phyloP scores from a whole-genome alignment of 805 yeast species.

The Scheffersomyces ergatensis region DNA sequence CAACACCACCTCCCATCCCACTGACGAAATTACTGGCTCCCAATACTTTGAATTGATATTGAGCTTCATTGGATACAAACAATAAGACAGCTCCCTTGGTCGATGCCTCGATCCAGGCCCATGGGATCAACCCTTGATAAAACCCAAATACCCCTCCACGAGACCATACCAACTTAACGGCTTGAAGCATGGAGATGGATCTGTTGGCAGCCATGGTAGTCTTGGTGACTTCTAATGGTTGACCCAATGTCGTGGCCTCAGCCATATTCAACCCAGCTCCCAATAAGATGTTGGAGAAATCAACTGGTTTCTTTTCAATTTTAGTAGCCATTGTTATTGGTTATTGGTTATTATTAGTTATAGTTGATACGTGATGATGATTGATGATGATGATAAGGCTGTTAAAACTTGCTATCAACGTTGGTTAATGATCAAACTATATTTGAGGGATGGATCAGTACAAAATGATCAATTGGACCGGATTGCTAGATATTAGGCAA shows the following conservation, averaged over 20 bases:
- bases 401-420: no score
- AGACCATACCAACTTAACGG: slow-evolving; percentile 78
- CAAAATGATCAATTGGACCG: no score
- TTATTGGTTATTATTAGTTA: no score
- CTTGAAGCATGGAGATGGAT: slow-evolving; percentile 60
- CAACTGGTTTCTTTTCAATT: slow-evolving; percentile 78
- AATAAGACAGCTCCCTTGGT: slow-evolving; percentile 96
- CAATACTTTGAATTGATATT: slow-evolving; percentile 62
- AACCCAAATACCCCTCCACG: slow-evolving; percentile 92
- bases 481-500: no score
- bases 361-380: no score
- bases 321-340: no score
- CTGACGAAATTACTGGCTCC: slow-evolving; percentile 70
- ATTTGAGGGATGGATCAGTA: no score
- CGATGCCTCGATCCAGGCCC: slow-evolving; percentile 99
- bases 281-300: slow-evolving; percentile 82
- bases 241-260: slow-evolving; percentile 93
- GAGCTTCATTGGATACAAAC: slow-evolving; percentile 91
- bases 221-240: slow-evolving; percentile 92
- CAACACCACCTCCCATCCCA: slow-evolving; percentile 94
- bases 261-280: slow-evolving; percentile 93
- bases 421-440: no score
- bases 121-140: slow-evolving; percentile 96
- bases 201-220: slow-evolving; percentile 99
- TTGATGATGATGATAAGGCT: no score